Evolutionary conservation across 352 stramenopile genomes (phyloP).

Genomic region (Pythium coloratum): DNA sequence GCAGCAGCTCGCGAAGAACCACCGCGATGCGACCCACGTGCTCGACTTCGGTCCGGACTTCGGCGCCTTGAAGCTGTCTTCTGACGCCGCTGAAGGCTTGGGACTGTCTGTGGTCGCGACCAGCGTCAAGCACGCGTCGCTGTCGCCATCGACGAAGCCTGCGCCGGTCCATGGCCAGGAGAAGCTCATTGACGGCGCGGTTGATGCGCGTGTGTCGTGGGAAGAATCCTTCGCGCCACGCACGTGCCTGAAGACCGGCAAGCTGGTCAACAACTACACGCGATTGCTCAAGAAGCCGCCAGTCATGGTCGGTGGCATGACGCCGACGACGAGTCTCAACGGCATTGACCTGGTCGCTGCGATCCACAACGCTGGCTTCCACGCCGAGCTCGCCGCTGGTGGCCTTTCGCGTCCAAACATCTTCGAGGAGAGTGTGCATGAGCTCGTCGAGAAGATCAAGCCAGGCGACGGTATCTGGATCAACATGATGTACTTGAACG

Average conservation of each 20-base stretch:
- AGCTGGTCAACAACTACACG: slow-evolving; percentile 75
- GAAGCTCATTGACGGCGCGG: slow-evolving; percentile 38
- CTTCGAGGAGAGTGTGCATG: slow-evolving; percentile 65
- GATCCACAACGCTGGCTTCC: slow-evolving; percentile 77
- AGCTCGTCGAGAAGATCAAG: slow-evolving; percentile 72
- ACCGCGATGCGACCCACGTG: slow-evolving; percentile 58
- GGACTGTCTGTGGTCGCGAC: slow-evolving; percentile 55
- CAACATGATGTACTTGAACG: slow-evolving; percentile 91
- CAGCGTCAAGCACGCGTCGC: slow-evolving; percentile 40
- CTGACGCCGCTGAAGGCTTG: slow-evolving; percentile 44
- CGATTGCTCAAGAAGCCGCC: slow-evolving; percentile 70
- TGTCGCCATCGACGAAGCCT: slow-evolving; percentile 24
- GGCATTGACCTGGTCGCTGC: slow-evolving; percentile 84
- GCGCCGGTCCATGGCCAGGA: slow-evolving; percentile 42
- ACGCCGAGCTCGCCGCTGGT: slow-evolving; percentile 75
- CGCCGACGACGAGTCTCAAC: slow-evolving; percentile 76
- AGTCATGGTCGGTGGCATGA: slow-evolving; percentile 86
- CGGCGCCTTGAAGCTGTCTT: slow-evolving; percentile 55
- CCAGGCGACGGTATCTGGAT: slow-evolving; percentile 75
- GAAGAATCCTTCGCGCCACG: slow-evolving; percentile 48
- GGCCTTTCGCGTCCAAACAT: slow-evolving; percentile 67
- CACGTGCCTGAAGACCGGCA: slow-evolving; percentile 38
- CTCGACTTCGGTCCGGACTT: slow-evolving; percentile 74
- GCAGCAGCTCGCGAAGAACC: slow-evolving; percentile 33
- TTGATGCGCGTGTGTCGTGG: slow-evolving; percentile 40